A percentile compares a stretch with the other conserved stretches of the same genome.
Evolutionary conservation across 345 rosid species (phyloP).

Genomic region (Citrus australasica): DNA sequence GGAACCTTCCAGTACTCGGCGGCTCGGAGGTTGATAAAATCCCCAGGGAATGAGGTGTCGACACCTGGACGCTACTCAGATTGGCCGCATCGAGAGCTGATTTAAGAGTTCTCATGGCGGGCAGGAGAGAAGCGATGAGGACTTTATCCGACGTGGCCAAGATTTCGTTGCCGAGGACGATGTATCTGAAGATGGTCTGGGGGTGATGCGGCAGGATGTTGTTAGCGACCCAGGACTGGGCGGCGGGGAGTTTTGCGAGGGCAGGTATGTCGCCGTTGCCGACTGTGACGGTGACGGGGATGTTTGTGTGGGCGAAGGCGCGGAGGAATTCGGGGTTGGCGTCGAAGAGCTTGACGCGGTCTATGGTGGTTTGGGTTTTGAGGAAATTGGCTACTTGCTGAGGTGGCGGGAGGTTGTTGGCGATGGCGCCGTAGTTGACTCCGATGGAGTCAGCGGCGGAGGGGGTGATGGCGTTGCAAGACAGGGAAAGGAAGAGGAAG

Average conservation of each 20-base stretch:
- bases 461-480: constrained; percentile 1
- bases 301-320: constrained; percentile 66
- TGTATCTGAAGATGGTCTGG: constrained; percentile 42
- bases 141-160: constrained; percentile 56
- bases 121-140: constrained; percentile 54
- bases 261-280: constrained; percentile 66
- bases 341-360: constrained; percentile 76
- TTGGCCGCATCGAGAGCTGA: constrained; percentile 56
- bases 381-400: constrained; percentile 63
- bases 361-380: constrained; percentile 59
- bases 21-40: constrained; percentile 71
- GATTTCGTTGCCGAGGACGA: constrained; percentile 76
- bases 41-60: constrained; percentile 76
- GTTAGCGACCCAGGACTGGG: constrained; percentile 54
- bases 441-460: constrained; percentile 52
- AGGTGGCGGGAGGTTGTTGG: constrained; percentile 79
- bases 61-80: constrained; percentile 41
- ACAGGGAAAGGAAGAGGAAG: constrained; percentile 15
- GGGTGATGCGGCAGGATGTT: constrained; percentile 60
- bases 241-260: constrained; percentile 51
- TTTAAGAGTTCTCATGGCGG: constrained; percentile 65
- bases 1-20: constrained; percentile 68
- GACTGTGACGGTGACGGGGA: constrained; percentile 63
- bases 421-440: constrained; percentile 81
- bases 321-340: constrained; percentile 63